These are phyloP conservation scores for Pseudogymnoascus sp. DNA, from an alignment of 2,329 filamentous ascomycete genomes.

Conservation along the genomic window DNA sequence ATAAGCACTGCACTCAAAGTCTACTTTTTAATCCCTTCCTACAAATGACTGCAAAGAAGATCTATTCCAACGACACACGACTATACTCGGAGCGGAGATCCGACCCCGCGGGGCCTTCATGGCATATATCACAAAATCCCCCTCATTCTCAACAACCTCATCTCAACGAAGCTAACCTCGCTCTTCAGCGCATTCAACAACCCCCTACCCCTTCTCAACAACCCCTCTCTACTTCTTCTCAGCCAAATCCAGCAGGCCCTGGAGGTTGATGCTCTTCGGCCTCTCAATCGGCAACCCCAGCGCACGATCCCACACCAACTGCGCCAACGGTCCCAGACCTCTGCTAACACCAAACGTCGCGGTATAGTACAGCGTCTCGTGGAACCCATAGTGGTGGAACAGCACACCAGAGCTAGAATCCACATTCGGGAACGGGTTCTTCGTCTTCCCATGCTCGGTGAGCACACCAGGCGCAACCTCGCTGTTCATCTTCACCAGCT, in stretches of 20 bases:
- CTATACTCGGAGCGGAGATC: neutral
- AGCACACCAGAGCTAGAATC: conserved; percentile 89
- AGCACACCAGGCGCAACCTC: conserved; percentile 85
- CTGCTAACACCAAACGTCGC: conserved; percentile 63
- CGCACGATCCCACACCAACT: conserved; percentile 93
- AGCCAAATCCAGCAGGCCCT: conserved; percentile 69
- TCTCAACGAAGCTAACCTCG: neutral
- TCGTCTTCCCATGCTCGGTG: conserved; percentile 94
- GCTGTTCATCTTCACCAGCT: conserved; percentile 87
- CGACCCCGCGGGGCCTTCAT: neutral
- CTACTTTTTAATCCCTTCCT: neutral
- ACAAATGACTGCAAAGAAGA: neutral
- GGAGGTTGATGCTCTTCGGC: conserved; percentile 93
- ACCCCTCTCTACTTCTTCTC: conserved; percentile 34
- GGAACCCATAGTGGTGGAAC: conserved; percentile 97
- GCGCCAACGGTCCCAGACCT: conserved; percentile 79
- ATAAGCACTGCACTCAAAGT: neutral
- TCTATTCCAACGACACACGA: neutral
- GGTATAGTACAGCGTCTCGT: conserved; percentile 91
- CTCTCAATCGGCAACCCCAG: conserved; percentile 92
- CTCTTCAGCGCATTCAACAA: neutral
- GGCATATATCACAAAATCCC: neutral
- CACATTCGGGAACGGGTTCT: conserved; percentile 96
- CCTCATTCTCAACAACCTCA: neutral
- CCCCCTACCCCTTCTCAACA: conserved; percentile 28